phyloP scores from a whole-genome alignment of 129 eudicot genomes.

The Deinandra increscens region DNA sequence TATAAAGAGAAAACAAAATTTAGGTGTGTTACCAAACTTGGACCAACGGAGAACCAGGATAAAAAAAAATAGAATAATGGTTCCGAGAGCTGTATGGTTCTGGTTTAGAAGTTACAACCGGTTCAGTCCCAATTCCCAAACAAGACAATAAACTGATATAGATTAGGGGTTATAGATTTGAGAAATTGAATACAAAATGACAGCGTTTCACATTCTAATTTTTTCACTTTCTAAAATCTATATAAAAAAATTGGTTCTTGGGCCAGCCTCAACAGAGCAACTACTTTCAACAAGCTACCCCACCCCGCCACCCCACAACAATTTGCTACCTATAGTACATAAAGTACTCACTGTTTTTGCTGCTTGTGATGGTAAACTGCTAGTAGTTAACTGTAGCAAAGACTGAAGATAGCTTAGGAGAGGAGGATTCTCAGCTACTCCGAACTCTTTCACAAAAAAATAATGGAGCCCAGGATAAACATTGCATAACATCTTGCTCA shows the following conservation, averaged over 20 bases:
- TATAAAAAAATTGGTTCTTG: not conserved
- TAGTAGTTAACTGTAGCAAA: constrained; percentile 57
- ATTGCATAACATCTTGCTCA: constrained; percentile 45
- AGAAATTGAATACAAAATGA: not conserved
- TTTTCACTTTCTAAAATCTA: too few relatives aligned
- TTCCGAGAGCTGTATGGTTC: not conserved
- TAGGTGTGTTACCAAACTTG: not conserved
- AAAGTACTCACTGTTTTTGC: constrained; percentile 53
- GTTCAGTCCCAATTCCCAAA: not conserved
- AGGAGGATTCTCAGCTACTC: constrained; percentile 65
- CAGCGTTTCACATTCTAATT: too few relatives aligned
- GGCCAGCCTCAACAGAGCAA: not conserved
- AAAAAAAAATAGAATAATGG: not conserved
- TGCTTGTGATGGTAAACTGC: constrained; percentile 47
- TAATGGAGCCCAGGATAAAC: constrained; percentile 62
- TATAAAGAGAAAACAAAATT: not conserved
- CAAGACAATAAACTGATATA: constrained; percentile 1
- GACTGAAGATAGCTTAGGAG: constrained; percentile 53
- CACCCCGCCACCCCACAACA: too few relatives aligned
- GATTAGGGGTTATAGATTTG: not conserved
- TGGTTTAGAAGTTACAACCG: not conserved
- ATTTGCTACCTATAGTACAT: not conserved
- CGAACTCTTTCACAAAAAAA: constrained; percentile 72
- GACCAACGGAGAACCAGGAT: not conserved
- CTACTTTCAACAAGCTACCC: not conserved